phyloP scores from a whole-genome alignment of 148 eudicot species.

The Chenopodium suecicum region DNA sequence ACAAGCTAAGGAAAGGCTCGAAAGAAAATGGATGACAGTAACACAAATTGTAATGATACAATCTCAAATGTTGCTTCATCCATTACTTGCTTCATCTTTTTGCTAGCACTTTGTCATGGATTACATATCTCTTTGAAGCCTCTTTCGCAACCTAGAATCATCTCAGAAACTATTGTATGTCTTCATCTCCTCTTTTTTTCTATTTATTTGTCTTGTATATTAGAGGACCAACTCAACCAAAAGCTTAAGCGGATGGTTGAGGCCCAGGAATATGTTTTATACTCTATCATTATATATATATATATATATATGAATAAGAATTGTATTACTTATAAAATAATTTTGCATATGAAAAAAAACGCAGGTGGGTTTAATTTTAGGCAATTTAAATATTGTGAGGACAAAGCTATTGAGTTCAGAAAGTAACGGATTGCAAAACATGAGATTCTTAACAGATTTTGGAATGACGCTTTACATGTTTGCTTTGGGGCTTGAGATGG shows the following conservation, averaged over 20 bases:
- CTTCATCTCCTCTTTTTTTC: not conserved
- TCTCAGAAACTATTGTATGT: slow-evolving; percentile 72
- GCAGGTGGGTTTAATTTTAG: slow-evolving; percentile 74
- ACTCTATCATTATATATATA: not conserved
- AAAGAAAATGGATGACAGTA: not conserved
- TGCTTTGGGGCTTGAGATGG: slow-evolving; percentile 78
- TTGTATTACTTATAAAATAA: too few relatives aligned
- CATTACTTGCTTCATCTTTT: slow-evolving; percentile 34
- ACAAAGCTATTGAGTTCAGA: not conserved
- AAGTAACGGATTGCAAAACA: slow-evolving; percentile 25
- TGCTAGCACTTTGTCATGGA: slow-evolving; percentile 53
- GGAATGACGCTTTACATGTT: slow-evolving; percentile 86
- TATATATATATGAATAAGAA: not conserved
- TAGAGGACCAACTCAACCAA: too few relatives aligned
- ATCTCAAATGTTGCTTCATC: slow-evolving; percentile 39
- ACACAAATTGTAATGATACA: slow-evolving; percentile 1
- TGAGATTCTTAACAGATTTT: slow-evolving; percentile 62
- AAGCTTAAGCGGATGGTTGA: too few relatives aligned
- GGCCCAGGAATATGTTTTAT: too few relatives aligned
- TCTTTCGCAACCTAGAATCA: slow-evolving; percentile 70
- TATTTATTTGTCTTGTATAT: not conserved
- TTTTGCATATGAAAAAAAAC: not conserved
- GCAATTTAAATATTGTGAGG: slow-evolving; percentile 37
- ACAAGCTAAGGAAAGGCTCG: not conserved
- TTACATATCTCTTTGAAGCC: slow-evolving; percentile 53